A percentile compares a stretch with the other conserved stretches of the same genome.
phyloP scores from a whole-genome alignment of 345 rosid genomes.

The Euclidium syriacum region DNA sequence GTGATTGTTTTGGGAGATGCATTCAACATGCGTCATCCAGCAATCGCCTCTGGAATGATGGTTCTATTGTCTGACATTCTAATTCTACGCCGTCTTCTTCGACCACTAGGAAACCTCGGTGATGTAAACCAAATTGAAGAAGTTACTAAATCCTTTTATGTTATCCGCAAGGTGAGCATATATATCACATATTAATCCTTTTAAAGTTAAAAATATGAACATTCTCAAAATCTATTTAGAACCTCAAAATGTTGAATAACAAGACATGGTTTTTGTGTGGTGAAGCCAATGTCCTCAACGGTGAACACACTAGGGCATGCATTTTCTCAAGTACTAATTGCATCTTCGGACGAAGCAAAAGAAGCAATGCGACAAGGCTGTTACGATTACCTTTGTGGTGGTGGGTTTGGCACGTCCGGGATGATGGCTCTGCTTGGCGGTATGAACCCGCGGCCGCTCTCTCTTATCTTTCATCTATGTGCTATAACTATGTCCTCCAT shows the following conservation, averaged over 20 bases:
- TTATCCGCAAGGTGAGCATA: conserved; percentile 40
- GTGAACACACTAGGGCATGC: conserved; percentile 38
- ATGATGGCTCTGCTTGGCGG: conserved; percentile 31
- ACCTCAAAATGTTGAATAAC: neutral
- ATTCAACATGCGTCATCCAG: conserved; percentile 53
- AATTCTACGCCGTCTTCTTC: conserved; percentile 42
- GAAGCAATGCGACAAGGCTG: conserved; percentile 35
- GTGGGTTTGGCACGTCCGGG: conserved; percentile 23
- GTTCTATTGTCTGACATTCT: conserved; percentile 46
- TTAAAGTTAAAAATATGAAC: too few relatives aligned
- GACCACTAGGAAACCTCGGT: conserved; percentile 30
- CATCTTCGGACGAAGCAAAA: conserved; percentile 30
- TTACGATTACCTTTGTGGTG: conserved; percentile 28
- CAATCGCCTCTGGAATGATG: conserved; percentile 51
- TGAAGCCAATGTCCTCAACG: conserved; percentile 36
- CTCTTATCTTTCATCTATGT: conserved; percentile 30
- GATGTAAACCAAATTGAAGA: conserved; percentile 33
- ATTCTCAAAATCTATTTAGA: neutral
- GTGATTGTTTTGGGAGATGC: conserved; percentile 52
- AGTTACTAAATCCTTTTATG: conserved; percentile 43
- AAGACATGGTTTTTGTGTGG: neutral
- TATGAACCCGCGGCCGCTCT: conserved; percentile 31
- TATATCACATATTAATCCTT: too few relatives aligned
- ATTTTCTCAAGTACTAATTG: conserved; percentile 26
- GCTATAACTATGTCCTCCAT: conserved; percentile 21